Evolutionary conservation across 2,329 filamentous ascomycete species (phyloP).

Genomic region (Aspergillus calidoustus): DNA sequence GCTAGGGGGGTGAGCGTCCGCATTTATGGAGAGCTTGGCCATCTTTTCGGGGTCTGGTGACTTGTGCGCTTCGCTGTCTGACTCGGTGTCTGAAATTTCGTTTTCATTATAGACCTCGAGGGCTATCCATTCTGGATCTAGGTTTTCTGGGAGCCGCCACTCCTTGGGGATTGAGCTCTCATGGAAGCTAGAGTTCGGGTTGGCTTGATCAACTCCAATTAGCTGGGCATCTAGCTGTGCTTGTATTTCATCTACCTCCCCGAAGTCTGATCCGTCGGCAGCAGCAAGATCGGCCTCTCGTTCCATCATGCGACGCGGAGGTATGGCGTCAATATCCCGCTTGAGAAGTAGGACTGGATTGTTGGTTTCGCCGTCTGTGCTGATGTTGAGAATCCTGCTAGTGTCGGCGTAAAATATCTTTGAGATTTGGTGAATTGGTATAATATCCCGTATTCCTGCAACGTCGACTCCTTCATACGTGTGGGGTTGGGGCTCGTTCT

Average conservation of each 20-base stretch:
- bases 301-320: constrained; percentile 63
- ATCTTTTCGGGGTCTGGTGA: constrained; percentile 49
- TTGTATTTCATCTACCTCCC: constrained; percentile 47
- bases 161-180: constrained; percentile 43
- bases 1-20: constrained; percentile 32
- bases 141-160: constrained; percentile 70
- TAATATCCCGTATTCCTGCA: constrained; percentile 68
- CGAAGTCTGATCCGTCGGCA: constrained; percentile 32
- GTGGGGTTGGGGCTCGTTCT: constrained; percentile 59
- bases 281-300: constrained; percentile 43
- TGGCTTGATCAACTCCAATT: constrained; percentile 21
- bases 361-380: constrained; percentile 68
- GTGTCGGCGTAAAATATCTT: constrained; percentile 95
- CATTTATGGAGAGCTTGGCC: constrained; percentile 52
- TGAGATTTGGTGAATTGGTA: constrained; percentile 76
- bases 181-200: constrained; percentile 27
- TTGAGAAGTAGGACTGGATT: constrained; percentile 77
- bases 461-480: constrained; percentile 64
- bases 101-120: constrained; percentile 79
- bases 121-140: constrained; percentile 90
- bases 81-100: constrained; percentile 61
- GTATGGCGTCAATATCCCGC: constrained; percentile 67
- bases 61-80: constrained; percentile 41
- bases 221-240: constrained; percentile 45
- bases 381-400: constrained; percentile 85